Conservation (phyloP, 2,329 filamentous ascomycete genomes). For the Cladosporium colombiae region DNA sequence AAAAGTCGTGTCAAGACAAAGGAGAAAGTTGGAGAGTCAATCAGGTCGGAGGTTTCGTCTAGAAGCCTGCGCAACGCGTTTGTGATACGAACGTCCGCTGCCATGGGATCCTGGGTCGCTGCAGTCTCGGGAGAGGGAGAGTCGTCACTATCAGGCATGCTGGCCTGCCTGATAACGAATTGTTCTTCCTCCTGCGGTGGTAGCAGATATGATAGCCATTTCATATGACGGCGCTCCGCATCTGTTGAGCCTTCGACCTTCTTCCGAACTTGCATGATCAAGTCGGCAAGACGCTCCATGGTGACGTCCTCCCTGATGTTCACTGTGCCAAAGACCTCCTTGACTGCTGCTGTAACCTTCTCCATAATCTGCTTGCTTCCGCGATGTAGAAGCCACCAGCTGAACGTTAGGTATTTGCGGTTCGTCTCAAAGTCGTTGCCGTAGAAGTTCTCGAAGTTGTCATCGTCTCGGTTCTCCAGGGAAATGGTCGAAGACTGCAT, state of each 20-base stretch:
- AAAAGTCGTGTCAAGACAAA: conserved; percentile 84
- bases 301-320: conserved; percentile 88
- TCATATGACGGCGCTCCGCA: conserved; percentile 61
- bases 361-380: conserved; percentile 83
- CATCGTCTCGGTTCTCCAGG: conserved; percentile 91
- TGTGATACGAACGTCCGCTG: conserved; percentile 34
- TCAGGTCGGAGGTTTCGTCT: conserved; percentile 92
- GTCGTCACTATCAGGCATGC: conserved; percentile 57
- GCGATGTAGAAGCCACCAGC: conserved; percentile 94
- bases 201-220: conserved; percentile 83
- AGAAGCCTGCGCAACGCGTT: conserved; percentile 76
- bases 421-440: conserved; percentile 97
- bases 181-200: conserved; percentile 78
- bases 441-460: conserved; percentile 76
- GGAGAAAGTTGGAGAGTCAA: conserved; percentile 89
- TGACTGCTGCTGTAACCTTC: conserved; percentile 81
- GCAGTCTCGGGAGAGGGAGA: conserved; percentile 29
- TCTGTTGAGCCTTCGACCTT: conserved; percentile 76
- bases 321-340: conserved; percentile 82
- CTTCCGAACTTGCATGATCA: conserved; percentile 81
- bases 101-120: conserved; percentile 25
- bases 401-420: conserved; percentile 90
- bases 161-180: conserved; percentile 81
- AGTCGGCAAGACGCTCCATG: conserved; percentile 74
- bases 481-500: conserved; percentile 72